These are phyloP conservation scores for Agaricus sinodeliciosus DNA, from an alignment of 768 basidiomycete genomes.

Conservation along the genomic window DNA sequence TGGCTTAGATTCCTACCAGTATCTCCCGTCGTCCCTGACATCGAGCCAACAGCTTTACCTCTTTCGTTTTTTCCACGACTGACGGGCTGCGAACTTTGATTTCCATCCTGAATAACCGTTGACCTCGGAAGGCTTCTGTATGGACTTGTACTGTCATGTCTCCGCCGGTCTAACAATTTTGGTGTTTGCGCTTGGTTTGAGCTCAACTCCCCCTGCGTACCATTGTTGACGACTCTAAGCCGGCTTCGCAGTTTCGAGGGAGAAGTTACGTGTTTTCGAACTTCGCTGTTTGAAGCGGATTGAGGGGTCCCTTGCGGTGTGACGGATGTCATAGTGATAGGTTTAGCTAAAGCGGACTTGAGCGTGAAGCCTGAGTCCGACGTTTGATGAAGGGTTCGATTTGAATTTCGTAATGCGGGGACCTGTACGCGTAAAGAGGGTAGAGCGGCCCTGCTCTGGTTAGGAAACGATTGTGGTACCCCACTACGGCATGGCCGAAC, in stretches of 20 bases:
- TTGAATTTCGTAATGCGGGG: background rate
- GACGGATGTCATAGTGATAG: too few relatives aligned
- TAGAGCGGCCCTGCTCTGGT: background rate
- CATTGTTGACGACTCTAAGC: background rate
- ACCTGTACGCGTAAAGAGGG: background rate
- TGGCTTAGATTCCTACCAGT: background rate
- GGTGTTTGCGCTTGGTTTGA: background rate
- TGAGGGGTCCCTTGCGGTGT: too few relatives aligned
- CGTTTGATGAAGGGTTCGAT: background rate
- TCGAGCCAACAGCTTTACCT: background rate
- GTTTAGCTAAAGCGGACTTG: background rate
- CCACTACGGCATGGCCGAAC: background rate
- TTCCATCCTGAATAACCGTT: background rate
- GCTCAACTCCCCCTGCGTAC: background rate
- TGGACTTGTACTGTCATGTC: background rate
- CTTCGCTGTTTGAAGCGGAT: background rate
- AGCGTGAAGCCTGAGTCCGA: background rate
- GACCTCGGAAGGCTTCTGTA: background rate
- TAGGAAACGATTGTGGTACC: background rate
- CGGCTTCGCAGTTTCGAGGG: background rate
- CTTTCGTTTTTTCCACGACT: background rate
- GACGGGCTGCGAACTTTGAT: background rate
- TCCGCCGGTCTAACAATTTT: background rate
- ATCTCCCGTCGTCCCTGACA: conserved; percentile 4
- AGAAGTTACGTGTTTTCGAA: background rate